Base-by-base conservation (phyloP, 1,139 yeast species). In the Magnusiomyces ingens region DNA sequence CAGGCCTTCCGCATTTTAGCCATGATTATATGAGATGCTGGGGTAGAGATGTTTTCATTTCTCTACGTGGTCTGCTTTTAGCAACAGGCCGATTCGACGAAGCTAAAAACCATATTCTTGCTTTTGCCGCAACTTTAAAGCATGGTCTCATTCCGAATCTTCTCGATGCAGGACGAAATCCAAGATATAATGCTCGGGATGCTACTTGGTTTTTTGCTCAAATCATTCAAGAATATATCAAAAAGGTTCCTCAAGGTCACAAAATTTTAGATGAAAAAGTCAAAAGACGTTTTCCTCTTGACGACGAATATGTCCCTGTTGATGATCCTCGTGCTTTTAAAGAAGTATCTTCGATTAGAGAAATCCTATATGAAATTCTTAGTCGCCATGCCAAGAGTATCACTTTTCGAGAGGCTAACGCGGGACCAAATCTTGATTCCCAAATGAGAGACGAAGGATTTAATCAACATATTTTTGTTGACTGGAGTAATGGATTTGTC, bases 181-280 rank as follows among this genome's bases (percentile, higher is more conserved):
- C 99, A 8, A 77, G 99, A 57, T 93, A 86, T 66, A 93, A 93
- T 69, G 97, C 98, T 2, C 80, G 99, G 61, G 99, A 93, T 72
- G 97, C 98, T 0, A 96, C 84, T 1, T 93, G 98, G 98, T 93
- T 90, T 67, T 93, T 87, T 70, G 69, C 87, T 37, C 95, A 91
- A 67, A 81, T 89, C 6, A 74, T 93, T 46, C 98, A 93, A 68
- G 96, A 88, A 57, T 93, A 90, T 63, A 77, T 85, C 45, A 64
- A 51, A 17, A 64, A 75, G 57, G 96, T 76, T 2, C 96, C 96
- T 2, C 67, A 78, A 57, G 97, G 97, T 6, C 70, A 69, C 44
- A 65, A 68, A 1, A 82, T 93, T 53, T 76, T 93, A 62, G 77
- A 84, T 52, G 93, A 82, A 59, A 79, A 77, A 58, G 93, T 91